A percentile compares a stretch with the other conserved stretches of the same genome.
Evolutionary conservation across 108 stramenopile species (phyloP).

Genomic region (Skeletonema marinoi): DNA sequence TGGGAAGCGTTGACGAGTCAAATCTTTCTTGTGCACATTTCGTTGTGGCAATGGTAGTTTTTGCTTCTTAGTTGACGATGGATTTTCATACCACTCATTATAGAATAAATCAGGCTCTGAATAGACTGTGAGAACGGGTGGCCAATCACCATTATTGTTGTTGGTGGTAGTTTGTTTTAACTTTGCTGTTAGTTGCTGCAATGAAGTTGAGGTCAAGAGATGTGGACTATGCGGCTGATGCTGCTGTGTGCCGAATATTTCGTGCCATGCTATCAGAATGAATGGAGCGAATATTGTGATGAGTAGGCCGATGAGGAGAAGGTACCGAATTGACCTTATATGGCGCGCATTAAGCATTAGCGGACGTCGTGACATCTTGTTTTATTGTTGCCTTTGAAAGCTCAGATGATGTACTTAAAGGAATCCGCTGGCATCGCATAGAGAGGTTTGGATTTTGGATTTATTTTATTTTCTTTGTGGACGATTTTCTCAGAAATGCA

Average conservation of each 20-base stretch:
- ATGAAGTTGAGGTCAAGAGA: not conserved
- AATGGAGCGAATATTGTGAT: constrained; percentile 25
- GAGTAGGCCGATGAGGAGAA: constrained; percentile 21
- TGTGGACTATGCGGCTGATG: constrained; percentile 4
- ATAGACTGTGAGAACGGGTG: constrained; percentile 40
- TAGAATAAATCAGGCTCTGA: constrained; percentile 28
- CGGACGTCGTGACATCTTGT: not conserved
- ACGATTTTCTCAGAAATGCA: no score
- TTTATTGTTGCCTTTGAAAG: not conserved
- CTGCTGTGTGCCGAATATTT: not conserved
- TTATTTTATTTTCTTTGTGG: no score
- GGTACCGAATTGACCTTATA: not conserved
- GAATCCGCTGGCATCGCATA: no score
- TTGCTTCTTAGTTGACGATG: not conserved
- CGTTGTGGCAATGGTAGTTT: constrained; percentile 36
- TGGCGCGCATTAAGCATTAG: not conserved
- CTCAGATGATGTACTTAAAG: not conserved
- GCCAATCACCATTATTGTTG: constrained; percentile 18
- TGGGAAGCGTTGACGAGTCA: constrained; percentile 29
- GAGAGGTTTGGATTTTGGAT: no score
- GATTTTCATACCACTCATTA: constrained; percentile 41
- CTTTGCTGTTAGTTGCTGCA: not conserved
- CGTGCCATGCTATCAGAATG: constrained; percentile 19
- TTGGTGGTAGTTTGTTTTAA: not conserved
- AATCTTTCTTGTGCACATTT: constrained; percentile 8